Evolutionary conservation across 1,284 basidiomycete genomes (phyloP).

Genomic region (Pyrrhoderma noxium): DNA sequence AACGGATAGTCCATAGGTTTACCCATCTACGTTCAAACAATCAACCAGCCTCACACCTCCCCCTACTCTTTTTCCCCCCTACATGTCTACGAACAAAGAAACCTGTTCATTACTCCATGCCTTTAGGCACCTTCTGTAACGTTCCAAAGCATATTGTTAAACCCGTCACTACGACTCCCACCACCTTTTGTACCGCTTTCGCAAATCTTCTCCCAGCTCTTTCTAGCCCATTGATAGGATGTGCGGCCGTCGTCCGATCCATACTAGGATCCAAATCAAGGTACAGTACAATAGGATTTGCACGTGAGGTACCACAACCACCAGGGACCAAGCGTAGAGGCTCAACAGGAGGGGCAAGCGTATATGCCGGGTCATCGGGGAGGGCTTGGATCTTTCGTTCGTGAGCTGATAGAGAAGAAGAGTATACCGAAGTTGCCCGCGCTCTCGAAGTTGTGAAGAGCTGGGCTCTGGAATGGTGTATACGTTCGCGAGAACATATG

Average conservation of each 20-base stretch:
- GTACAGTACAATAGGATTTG: slow-evolving; percentile 11
- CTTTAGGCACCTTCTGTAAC: slow-evolving; percentile 13
- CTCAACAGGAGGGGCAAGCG: not conserved
- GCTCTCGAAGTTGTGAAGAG: slow-evolving; percentile 9
- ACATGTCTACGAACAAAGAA: no score
- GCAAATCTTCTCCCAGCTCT: slow-evolving; percentile 4
- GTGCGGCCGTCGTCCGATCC: slow-evolving; percentile 9
- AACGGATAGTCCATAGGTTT: no score
- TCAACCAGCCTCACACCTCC: no score
- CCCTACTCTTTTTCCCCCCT: no score
- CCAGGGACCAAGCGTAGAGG: slow-evolving; percentile 1
- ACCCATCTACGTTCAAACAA: no score
- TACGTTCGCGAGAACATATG: slow-evolving; percentile 14
- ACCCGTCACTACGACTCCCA: not conserved
- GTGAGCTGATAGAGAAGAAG: not conserved
- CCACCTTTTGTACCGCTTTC: slow-evolving; percentile 1
- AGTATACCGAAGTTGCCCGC: not conserved
- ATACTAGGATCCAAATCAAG: slow-evolving; percentile 12
- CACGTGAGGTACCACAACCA: slow-evolving; percentile 6
- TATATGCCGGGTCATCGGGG: slow-evolving; percentile 6
- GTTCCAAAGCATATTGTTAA: slow-evolving; percentile 7
- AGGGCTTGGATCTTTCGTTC: slow-evolving; percentile 1
- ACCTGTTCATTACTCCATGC: slow-evolving; percentile 9
- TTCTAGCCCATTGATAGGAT: slow-evolving; percentile 3
- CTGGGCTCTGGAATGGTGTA: slow-evolving; percentile 12